phyloP scores from a whole-genome alignment of 2,329 filamentous ascomycete species.

The Chalaropsis ovoidea region DNA sequence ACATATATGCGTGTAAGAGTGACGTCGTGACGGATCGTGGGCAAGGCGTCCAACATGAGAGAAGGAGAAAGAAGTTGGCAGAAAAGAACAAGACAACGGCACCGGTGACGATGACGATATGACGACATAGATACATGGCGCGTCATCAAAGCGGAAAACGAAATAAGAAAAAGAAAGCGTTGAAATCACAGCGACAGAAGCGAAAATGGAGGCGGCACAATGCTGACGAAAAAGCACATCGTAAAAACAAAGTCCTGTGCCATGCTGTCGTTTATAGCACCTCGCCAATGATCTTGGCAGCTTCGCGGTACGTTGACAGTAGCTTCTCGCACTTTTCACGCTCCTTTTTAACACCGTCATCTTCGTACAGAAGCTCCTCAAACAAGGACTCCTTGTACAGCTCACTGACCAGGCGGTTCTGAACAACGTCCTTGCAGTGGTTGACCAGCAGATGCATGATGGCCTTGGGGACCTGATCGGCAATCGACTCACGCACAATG shows the following conservation, averaged over 20 bases:
- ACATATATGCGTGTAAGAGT: constrained; percentile 7
- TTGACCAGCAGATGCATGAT: constrained; percentile 99
- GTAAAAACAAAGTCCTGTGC: constrained; percentile 10
- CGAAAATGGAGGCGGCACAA: constrained; percentile 7
- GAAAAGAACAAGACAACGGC: neutral
- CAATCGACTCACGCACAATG: constrained; percentile 96
- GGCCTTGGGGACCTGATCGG: constrained; percentile 95
- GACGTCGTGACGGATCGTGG: constrained; percentile 24
- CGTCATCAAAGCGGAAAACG: constrained; percentile 13
- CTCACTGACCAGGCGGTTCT: constrained; percentile 91
- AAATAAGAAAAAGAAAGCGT: neutral
- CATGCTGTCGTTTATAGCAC: constrained; percentile 53
- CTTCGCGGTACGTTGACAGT: constrained; percentile 90
- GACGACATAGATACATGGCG: constrained; percentile 4
- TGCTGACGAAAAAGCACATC: constrained; percentile 6
- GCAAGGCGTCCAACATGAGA: constrained; percentile 23
- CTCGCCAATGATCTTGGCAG: constrained; percentile 95
- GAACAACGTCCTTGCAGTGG: constrained; percentile 94
- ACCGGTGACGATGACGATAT: neutral
- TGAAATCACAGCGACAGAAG: constrained; percentile 12
- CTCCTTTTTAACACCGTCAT: constrained; percentile 94
- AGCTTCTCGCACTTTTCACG: constrained; percentile 97
- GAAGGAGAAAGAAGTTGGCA: constrained; percentile 15
- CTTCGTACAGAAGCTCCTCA: constrained; percentile 88
- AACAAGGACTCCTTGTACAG: constrained; percentile 89